These are phyloP conservation scores for Flaveria trinervia DNA, from an alignment of 129 eudicot genomes.

Conservation along the genomic window DNA sequence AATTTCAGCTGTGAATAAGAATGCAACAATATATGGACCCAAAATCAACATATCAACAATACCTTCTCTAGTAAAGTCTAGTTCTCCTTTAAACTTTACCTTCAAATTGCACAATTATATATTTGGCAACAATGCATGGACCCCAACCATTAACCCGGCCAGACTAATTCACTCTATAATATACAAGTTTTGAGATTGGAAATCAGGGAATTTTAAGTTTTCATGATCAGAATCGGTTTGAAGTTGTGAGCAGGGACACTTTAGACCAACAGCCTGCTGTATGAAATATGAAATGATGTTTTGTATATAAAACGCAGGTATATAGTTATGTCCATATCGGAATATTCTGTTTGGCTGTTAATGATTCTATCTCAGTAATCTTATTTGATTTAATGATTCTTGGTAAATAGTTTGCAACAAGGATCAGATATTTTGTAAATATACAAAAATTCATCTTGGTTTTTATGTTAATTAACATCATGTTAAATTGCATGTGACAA, in stretches of 20 bases:
- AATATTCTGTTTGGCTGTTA: not conserved
- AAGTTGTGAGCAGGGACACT: slow-evolving; percentile 13
- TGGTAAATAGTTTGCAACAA: slow-evolving; percentile 6
- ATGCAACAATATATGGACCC: not conserved
- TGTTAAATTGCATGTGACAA: not conserved
- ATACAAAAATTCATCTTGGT: not conserved
- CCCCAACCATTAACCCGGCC: slow-evolving; percentile 4
- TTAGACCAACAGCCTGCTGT: slow-evolving; percentile 8
- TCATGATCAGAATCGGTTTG: slow-evolving; percentile 1
- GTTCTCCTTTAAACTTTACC: not conserved
- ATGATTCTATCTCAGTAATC: not conserved
- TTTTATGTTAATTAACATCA: not conserved
- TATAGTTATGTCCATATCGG: slow-evolving; percentile 15
- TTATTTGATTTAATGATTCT: not conserved
- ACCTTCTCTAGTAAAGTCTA: not conserved
- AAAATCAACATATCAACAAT: not conserved
- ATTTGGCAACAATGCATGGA: slow-evolving; percentile 4
- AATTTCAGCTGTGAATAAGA: slow-evolving; percentile 22
- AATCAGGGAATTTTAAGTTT: slow-evolving; percentile 1
- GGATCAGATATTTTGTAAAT: not conserved
- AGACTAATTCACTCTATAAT: not conserved
- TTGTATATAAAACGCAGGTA: slow-evolving; percentile 14
- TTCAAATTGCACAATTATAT: not conserved
- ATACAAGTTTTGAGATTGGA: slow-evolving; percentile 2
- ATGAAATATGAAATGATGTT: slow-evolving; percentile 12